Base-by-base conservation (phyloP, 192 early-diverging fungal genomes). In the Coemansia erecta region DNA sequence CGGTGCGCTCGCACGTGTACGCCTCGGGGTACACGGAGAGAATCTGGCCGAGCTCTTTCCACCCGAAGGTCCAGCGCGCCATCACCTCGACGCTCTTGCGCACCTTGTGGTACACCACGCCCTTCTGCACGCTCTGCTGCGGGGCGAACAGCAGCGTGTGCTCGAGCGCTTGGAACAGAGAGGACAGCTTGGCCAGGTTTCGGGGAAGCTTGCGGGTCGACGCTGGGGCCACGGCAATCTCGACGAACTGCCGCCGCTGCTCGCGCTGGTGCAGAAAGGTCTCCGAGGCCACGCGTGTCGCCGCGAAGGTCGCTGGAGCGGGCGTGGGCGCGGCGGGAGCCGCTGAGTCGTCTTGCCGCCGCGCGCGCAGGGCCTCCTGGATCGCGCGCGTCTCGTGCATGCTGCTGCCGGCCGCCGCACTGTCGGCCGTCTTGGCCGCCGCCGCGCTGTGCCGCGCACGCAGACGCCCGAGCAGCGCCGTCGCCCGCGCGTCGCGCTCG, bases 71-170 rank as follows among this genome's bases (percentile, higher is more conserved):
- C 45, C 79, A 68, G 50, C 70, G 59, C 7, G 72, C 72, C 66
- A 81, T 78, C 31, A 79, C 66, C 60, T 84, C 81, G 17, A 87
- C 83, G 17, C 77, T 59, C 61, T 79, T 79, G 28, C 74, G 66
- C 19, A 82, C 50, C 40, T 70, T 69, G 60, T 87, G 82, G 61
- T 77, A 81, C 1, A 81, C 60, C 8, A 74, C 73, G 44, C 66
- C 37, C 39, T 37, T 41, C 1, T 49, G 15, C 8, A 24, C 45
- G 28, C 35, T 24, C 19, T 62, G 62, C 0, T 62, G 62, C 0
- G 64, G 66, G 18, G 45, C 61, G 51, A 81, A 81, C 60, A 81
- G 39, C 35, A 72, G 37, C 4, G 70, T 61, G 35, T 81, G 80
- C 60, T 81, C 80, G 0, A 81, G 50, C 0, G 55, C 70, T 35